Evolutionary conservation across 352 stramenopile genomes (phyloP).

Genomic region (Phytophthora chlamydospora): DNA sequence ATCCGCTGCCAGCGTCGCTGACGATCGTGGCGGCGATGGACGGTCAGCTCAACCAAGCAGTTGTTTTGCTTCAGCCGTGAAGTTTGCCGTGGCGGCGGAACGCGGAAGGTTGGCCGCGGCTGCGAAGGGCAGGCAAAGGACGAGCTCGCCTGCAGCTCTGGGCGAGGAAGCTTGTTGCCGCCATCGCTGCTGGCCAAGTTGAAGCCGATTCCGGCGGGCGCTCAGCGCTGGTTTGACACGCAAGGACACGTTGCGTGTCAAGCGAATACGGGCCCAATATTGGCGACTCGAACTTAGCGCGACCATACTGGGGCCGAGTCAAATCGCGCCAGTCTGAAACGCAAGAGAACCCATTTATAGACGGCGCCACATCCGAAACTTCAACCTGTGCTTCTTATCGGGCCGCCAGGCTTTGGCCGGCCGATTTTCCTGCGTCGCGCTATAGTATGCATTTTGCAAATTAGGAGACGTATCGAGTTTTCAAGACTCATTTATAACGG

Average conservation of each 20-base stretch:
- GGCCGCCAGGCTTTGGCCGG: no score
- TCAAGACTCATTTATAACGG: no score
- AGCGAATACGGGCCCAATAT: conserved; percentile 18
- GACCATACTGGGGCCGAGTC: conserved; percentile 4
- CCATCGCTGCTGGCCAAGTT: conserved; percentile 1
- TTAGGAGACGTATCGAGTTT: no score
- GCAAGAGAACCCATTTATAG: conserved; percentile 12
- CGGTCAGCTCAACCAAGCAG: conserved; percentile 1
- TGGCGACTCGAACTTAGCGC: conserved; percentile 26
- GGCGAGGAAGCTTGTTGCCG: no score
- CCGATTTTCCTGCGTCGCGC: no score
- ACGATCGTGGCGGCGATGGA: neutral
- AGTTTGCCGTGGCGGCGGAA: conserved; percentile 9
- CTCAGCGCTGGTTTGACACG: conserved; percentile 13
- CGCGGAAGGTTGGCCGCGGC: neutral
- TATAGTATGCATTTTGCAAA: no score
- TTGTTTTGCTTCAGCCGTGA: conserved; percentile 30
- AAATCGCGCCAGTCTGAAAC: conserved; percentile 18
- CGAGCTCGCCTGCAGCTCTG: no score
- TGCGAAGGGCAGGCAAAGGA: neutral
- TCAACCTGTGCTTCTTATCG: no score
- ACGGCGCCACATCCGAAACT: no score
- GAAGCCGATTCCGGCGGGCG: conserved; percentile 28
- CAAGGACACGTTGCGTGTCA: conserved; percentile 38
- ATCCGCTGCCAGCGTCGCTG: neutral